Evolutionary conservation across 1,284 basidiomycete genomes (phyloP).

Genomic region (Cutaneotrichosporon arboriforme): DNA sequence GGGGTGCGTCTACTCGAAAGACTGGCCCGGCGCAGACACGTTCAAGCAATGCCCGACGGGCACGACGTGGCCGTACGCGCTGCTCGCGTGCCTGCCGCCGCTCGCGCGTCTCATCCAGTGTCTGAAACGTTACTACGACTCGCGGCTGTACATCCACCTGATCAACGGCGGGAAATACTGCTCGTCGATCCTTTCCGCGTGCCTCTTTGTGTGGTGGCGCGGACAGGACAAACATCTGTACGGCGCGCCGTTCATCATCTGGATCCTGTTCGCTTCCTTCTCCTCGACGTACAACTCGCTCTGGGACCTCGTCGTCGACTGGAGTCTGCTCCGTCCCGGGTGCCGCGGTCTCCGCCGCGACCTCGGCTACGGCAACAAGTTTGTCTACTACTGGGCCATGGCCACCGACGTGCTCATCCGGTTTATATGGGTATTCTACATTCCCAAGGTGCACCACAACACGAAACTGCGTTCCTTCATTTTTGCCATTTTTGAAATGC

Average conservation of each 20-base stretch:
- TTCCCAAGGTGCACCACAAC: conserved; percentile 56
- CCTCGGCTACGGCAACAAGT: conserved; percentile 59
- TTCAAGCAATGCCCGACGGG: conserved; percentile 62
- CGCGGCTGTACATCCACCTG: conserved; percentile 66
- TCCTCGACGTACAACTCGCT: conserved; percentile 65
- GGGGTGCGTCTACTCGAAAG: conserved; percentile 38
- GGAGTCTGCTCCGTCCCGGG: conserved; percentile 60
- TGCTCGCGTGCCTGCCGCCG: conserved; percentile 47
- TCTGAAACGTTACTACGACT: conserved; percentile 77
- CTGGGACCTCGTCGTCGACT: conserved; percentile 64
- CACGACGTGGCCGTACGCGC: conserved; percentile 54
- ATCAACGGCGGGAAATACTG: conserved; percentile 81
- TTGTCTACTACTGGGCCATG: conserved; percentile 52
- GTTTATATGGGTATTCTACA: conserved; percentile 76
- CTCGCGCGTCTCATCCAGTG: conserved; percentile 76
- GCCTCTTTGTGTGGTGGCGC: conserved; percentile 70
- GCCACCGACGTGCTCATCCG: conserved; percentile 65
- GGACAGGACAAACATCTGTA: conserved; percentile 49
- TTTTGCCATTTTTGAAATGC: conserved; percentile 66
- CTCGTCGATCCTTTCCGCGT: conserved; percentile 59
- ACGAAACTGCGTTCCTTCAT: conserved; percentile 62
- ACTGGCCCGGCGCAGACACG: conserved; percentile 35
- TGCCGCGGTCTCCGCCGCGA: conserved; percentile 69
- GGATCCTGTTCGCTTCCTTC: conserved; percentile 58
- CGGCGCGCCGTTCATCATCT: conserved; percentile 58